Evolutionary conservation across 2,329 filamentous ascomycete species (phyloP), one percentile per base, ranked within the genome.

Genomic region (Dactylellina sp.): DNA sequence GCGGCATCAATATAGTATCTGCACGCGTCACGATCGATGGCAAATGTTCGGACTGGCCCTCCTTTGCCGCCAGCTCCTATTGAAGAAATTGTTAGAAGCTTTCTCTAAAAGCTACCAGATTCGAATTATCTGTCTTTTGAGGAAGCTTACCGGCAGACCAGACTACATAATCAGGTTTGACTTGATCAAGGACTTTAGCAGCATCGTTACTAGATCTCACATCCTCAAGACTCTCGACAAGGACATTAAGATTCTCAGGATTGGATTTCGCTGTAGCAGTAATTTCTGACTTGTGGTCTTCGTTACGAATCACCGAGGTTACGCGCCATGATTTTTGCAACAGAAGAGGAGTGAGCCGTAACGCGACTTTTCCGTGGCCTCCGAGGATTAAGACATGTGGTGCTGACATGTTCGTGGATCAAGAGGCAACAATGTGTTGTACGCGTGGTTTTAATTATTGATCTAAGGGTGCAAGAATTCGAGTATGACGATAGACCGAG

Each of bases 341-440:
- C 6, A 96, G 87, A 71, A 93, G 85, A 0, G 90, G 90, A 7
- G 91, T 95, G 40, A 95, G 85, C 46, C 89, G 82, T 70, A 91
- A 87, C 76, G 91, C 87, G 71, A 95, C 82, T 80, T 93, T 92
- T 82, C 92, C 92, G 83, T 93, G 91, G 78, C 91, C 92, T 44
- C 71, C 71, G 52, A 75, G 57, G 35, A 75, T 68, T 28, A 75
- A 39, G 22, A 75, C 71, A 28, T 74, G 70, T 37, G 70, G 70
- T 20, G 49, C 28, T 7, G 70, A 61, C 70, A 74, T 72, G 9
- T 59, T 35, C n/a, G 12, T 18, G 22, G 40, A 59, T 49, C 25
- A 37, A 24, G 16, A 5, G 42, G 37, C 16, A 7, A 14, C n/a
- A 24, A n/a, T 28, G 46, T 50, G 20, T 11, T 50, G 18, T 22